Base-by-base conservation (phyloP, 805 yeast genomes). In the Kuraishia molischiana region DNA sequence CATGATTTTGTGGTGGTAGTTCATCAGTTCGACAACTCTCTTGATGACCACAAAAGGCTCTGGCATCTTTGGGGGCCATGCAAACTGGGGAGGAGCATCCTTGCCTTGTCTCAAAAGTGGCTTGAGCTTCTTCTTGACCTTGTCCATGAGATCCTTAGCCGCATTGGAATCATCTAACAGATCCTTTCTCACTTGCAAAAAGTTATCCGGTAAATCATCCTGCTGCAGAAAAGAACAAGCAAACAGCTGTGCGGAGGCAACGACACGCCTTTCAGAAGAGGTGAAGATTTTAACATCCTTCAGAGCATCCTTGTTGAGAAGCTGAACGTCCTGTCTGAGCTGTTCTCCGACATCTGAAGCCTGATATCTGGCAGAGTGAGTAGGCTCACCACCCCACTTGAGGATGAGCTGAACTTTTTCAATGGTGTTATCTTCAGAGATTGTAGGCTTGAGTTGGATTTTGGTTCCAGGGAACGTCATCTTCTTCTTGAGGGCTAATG, bases 381-480 rank as follows among this genome's bases (percentile, higher is more conserved):
- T 92, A 4, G 98, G 97, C 59, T 92, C 99, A 45, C 99, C 99
- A 50, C 98, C 98, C 98, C 98, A 92, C 57, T 92, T 92, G 50
- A 92, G 67, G 44, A 92, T 94, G 44, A 92, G 79, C 59, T 92
- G 98, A 19, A 90, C 97, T 55, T 92, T 92, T 46, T 90, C 97
- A 17, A 92, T 92, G 24, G 79, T 77, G 41, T 66, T 69, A 29
- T 74, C 78, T 11, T 66, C 62, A 49, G 72, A 71, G 39, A 89
- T 53, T 3, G 90, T 79, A 0, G 99, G 99, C 56, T 92, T 92
- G 50, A 92, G 63, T 62, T 92, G 99, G 43, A 92, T 82, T 54
- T 92, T 92, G 0, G 99, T 92, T 8, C 99, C 99, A 1, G 97
- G 97, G 48, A 92, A 79, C 36, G 74, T 66, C 67, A 89, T 69